These are phyloP conservation scores for Tylopilus balloui DNA, from an alignment of 768 basidiomycete species.

Conservation along the genomic window DNA sequence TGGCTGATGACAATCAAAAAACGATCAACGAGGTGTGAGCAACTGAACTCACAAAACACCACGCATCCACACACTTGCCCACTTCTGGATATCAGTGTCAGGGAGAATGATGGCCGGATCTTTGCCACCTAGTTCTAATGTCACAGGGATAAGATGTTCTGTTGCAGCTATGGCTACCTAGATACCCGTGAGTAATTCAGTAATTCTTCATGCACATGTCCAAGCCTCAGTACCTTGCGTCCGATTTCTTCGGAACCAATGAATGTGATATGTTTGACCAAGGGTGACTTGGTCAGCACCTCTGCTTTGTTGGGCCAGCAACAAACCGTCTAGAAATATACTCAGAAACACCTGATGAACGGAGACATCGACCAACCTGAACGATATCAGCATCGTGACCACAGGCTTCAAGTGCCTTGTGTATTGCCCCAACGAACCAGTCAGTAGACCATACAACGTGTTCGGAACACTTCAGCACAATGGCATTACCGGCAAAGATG, in stretches of 20 bases:
- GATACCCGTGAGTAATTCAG: constrained; percentile 2
- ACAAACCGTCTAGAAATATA: constrained; percentile 56
- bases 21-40: background rate
- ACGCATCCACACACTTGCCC: constrained; percentile 81
- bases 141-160: constrained; percentile 83
- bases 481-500: constrained; percentile 84
- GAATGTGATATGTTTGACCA: constrained; percentile 92
- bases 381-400: constrained; percentile 86
- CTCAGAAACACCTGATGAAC: constrained; percentile 6
- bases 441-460: constrained; percentile 87
- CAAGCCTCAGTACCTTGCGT: constrained; percentile 49
- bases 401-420: constrained; percentile 70
- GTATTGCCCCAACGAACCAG: constrained; percentile 79
- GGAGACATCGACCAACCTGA: constrained; percentile 47
- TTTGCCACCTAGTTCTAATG: constrained; percentile 92
- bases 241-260: constrained; percentile 82
- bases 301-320: constrained; percentile 88
- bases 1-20: constrained; percentile 49
- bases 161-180: constrained; percentile 84
- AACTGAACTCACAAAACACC: constrained; percentile 76
- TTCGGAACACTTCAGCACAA: constrained; percentile 91
- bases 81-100: constrained; percentile 75
- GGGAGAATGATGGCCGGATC: constrained; percentile 91
- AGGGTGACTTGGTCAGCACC: constrained; percentile 69
- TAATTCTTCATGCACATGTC: background rate